Evolutionary conservation across 176 grass and related monocot species (phyloP).

Genomic region (Carex parvula): DNA sequence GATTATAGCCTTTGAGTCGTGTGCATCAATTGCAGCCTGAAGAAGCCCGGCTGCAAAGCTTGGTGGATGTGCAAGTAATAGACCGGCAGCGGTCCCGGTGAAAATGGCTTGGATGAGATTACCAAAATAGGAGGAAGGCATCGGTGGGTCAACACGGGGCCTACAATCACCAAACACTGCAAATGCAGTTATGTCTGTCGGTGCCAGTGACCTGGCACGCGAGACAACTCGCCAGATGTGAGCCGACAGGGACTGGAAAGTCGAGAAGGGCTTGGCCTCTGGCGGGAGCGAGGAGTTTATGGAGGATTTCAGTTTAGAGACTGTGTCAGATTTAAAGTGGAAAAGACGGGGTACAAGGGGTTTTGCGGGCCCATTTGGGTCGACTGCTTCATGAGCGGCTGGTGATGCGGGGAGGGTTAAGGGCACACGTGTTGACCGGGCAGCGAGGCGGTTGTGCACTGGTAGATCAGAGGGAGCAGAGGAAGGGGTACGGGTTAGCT

Average conservation of each 20-base stretch:
- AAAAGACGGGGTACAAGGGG: constrained; percentile 69
- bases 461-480: constrained; percentile 32
- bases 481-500: constrained; percentile 47
- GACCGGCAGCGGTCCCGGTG: constrained; percentile 71
- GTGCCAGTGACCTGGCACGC: constrained; percentile 57
- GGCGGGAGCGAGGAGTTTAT: constrained; percentile 60
- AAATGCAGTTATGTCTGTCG: constrained; percentile 86
- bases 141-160: constrained; percentile 54
- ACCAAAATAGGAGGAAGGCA: constrained; percentile 76
- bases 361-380: constrained; percentile 64
- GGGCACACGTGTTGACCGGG: constrained; percentile 53
- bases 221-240: constrained; percentile 86
- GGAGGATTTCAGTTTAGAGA: constrained; percentile 58
- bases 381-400: constrained; percentile 61
- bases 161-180: constrained; percentile 88
- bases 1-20: constrained; percentile 51
- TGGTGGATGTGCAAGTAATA: constrained; percentile 51
- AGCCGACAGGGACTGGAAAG: constrained; percentile 81
- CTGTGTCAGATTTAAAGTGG: constrained; percentile 51
- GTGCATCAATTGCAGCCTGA: constrained; percentile 69
- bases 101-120: constrained; percentile 99
- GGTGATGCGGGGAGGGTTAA: constrained; percentile 54
- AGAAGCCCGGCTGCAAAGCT: constrained; percentile 53
- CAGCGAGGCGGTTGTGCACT: constrained; percentile 49
- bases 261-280: constrained; percentile 64